Conservation (phyloP, 1,139 yeast genomes). For the Protomyces gravidus region DNA sequence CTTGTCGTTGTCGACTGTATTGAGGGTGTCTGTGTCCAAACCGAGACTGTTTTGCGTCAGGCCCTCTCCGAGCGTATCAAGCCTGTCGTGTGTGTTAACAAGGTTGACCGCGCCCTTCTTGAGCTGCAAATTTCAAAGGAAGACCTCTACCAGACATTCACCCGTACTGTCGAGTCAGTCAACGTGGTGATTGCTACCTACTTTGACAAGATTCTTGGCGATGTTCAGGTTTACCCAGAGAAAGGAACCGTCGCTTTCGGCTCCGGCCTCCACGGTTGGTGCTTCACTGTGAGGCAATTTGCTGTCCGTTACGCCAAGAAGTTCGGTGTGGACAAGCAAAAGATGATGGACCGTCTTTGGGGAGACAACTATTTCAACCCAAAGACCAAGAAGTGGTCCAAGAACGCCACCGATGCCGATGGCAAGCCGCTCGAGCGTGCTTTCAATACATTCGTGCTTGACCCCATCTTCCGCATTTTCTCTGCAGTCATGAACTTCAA, state of each 20-base stretch:
- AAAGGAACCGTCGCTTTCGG: constrained; percentile 99
- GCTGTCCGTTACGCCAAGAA: constrained; percentile 98
- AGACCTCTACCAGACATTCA: constrained; percentile 95
- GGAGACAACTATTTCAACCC: constrained; percentile 99
- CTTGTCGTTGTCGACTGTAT: constrained; percentile 98
- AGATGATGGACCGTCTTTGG: constrained; percentile 99
- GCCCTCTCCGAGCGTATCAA: constrained; percentile 98
- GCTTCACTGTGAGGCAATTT: constrained; percentile 98
- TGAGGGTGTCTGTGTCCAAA: constrained; percentile 99
- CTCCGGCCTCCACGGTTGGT: constrained; percentile 99
- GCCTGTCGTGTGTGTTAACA: constrained; percentile 98
- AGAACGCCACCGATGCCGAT: constrained; percentile 91
- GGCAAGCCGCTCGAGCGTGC: constrained; percentile 98
- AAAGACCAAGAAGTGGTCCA: constrained; percentile 99
- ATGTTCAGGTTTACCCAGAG: constrained; percentile 98
- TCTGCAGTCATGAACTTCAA: constrained; percentile 94
- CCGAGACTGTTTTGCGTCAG: constrained; percentile 99
- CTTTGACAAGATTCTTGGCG: constrained; percentile 87
- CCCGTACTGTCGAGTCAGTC: constrained; percentile 99
- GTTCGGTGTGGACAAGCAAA: constrained; percentile 96
- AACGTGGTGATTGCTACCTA: constrained; percentile 97
- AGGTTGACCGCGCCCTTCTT: constrained; percentile 98
- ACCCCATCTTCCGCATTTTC: constrained; percentile 97
- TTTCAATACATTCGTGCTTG: constrained; percentile 98
- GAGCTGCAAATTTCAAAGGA: constrained; percentile 99